Evolutionary conservation across 176 grass and related monocot genomes (phyloP), one percentile per base, ranked within the genome.

Genomic region (Triticum turgidum): DNA sequence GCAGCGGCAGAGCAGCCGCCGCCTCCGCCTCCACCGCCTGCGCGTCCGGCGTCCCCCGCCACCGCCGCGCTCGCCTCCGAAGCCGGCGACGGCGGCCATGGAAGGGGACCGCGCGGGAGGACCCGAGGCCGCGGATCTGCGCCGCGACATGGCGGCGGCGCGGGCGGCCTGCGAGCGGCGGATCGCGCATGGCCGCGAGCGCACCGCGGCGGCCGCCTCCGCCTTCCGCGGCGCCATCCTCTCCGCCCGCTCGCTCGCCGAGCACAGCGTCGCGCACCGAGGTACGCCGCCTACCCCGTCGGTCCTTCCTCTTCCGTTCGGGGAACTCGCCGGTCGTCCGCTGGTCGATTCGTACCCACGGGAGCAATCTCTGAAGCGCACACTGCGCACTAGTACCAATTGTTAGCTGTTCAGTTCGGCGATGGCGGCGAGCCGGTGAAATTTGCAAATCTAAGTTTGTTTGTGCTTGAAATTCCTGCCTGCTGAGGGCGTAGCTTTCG

Each of bases 171-270:
- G 76, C 79, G 29, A 80, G 51, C 80, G 74, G 37, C 88, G 81
- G 56, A 84, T 93, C 80, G n/a, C 44, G 24, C 12, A 42, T 5
- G 71, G 42, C 54, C 66, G 83, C 20, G 77, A 95, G 0, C 76
- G 87, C 22, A 80, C 65, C 67, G 44, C 41, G 45, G 39, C 49
- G n/a, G 79, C 87, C 24, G 45, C 89, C 32, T 69, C 82, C 66
- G 84, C 89, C 58, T 93, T 98, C 88, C 69, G 65, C 78, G 86
- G 65, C 15, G 89, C 83, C 56, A 38, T 98, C 80, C 80, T 74
- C 89, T 90, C 89, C 5, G 86, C 92, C 68, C 91, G 91, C 86
- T 86, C 86, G 72, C 66, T 90, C 65, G 86, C 95, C 15, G 39
- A 29, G 79, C 9, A 21, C 62, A 87, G 70, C 73, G 81, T 91